Evolutionary conservation across 305 asterid species (phyloP).

Genomic region (Solanum hybrid): DNA sequence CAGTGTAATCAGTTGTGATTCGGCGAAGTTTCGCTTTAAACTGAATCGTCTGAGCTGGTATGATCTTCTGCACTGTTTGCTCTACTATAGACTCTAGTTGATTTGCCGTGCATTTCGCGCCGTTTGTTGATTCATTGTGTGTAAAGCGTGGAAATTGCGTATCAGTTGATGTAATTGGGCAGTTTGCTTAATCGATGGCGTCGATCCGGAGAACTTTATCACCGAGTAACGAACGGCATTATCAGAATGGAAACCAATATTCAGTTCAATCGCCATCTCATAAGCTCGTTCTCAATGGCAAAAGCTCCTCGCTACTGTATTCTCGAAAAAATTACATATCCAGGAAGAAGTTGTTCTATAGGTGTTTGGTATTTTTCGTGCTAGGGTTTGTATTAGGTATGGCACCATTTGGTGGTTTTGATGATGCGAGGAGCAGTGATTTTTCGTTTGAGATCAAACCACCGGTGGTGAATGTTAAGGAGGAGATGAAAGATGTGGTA

Average conservation of each 20-base stretch:
- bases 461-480: constrained; percentile 20
- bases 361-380: constrained; percentile 57
- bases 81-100: not conserved
- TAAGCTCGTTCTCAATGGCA: constrained; percentile 43
- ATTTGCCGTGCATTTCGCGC: not conserved
- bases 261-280: constrained; percentile 55
- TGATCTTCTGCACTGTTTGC: not conserved
- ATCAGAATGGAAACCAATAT: constrained; percentile 48
- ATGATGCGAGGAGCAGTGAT: constrained; percentile 30
- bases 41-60: not conserved
- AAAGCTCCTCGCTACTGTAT: constrained; percentile 37
- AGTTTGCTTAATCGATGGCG: constrained; percentile 38
- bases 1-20: not conserved
- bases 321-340: constrained; percentile 42
- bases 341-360: constrained; percentile 48
- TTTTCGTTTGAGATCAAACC: constrained; percentile 33
- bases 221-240: constrained; percentile 65
- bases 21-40: not conserved
- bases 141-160: not conserved
- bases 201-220: constrained; percentile 85
- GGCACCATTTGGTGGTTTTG: constrained; percentile 52
- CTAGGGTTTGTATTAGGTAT: constrained; percentile 84
- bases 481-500: constrained; percentile 17
- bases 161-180: not conserved
- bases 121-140: not conserved